Base-by-base conservation (phyloP, 176 grass and related monocot species). In the Raddia guianensis region DNA sequence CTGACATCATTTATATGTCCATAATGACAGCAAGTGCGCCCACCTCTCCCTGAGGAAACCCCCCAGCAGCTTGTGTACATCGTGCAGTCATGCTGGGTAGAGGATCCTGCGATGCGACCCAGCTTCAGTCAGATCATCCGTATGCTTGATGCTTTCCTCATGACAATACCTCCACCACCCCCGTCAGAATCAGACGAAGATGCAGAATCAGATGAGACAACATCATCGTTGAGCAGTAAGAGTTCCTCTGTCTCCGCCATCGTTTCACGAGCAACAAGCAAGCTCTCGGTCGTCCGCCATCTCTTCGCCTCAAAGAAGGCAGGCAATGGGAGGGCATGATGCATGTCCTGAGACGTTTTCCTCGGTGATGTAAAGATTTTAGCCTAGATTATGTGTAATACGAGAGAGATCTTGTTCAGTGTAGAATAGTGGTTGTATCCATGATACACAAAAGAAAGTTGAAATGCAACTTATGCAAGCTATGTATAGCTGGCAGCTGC, bases 111-210 rank as follows among this genome's bases (percentile, higher is more conserved):
- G 52, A 88, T 89, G 75, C 90, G 96, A 3, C 96, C 96, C 27
- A 88, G 93, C 75, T 99, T 99, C 89, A 86, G 79, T 76, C 89
- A 95, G 89, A 99, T 99, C 81, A 99, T 99, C 51, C 71, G 93
- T 53, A 95, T 95, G 96, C 80, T 99, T 60, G 90, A 95, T 51
- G 86, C 90, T 12, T 99, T 99, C 91, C 90, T 91, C 49, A 75
- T 77, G 69, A 88, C 79, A 5, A 76, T 99, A 16, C 87, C 89
- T 65, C 66, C 84, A 2, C 86, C 78, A 0, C 78, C 78, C n/a
- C 37, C 83, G 73, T 73, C 67, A 50, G 87, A 89, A 72, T 21
- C 48, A 75, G 37, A 73, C 0, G 66, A 80, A 51, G 84, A 78
- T 5, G 46, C 3, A 2, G 89, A 88, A 77, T 58, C 72, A 1